Percentiles rank a stretch among this genome's conserved stretches.
Evolutionary conservation across 2,329 filamentous ascomycete species (phyloP).

Genomic region (Hypoxylon sp.): DNA sequence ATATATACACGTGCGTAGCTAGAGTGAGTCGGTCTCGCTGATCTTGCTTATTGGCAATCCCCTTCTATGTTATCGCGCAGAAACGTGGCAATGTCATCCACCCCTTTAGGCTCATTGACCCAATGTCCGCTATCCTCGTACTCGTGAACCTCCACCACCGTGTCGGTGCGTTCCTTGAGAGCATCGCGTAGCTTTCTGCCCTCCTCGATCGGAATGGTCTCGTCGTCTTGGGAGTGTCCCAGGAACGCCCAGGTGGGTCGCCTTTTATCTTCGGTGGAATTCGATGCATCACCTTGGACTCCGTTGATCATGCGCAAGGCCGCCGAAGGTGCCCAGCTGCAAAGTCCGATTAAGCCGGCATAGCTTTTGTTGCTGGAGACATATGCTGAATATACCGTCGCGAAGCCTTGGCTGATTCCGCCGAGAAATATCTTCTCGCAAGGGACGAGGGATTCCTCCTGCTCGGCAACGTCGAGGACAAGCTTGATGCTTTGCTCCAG

Average conservation of each 20-base stretch:
- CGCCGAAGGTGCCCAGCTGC: constrained; percentile 46
- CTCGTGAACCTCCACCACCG: constrained; percentile 45
- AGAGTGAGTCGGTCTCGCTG: too few relatives aligned
- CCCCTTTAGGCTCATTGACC: constrained; percentile 46
- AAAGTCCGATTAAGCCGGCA: constrained; percentile 48
- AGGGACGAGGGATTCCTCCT: constrained; percentile 43
- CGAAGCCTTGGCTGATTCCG: constrained; percentile 52
- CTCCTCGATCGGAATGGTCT: constrained; percentile 46
- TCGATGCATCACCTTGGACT: too few relatives aligned
- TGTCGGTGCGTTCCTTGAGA: constrained; percentile 18
- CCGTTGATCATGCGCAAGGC: too few relatives aligned
- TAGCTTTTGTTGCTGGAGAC: constrained; percentile 26
- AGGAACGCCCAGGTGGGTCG: constrained; percentile 46
- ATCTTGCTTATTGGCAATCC: too few relatives aligned
- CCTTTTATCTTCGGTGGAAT: too few relatives aligned
- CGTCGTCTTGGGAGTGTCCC: constrained; percentile 47
- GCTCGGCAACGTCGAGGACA: constrained; percentile 36
- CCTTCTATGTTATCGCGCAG: constrained; percentile 1
- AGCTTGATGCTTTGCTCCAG: constrained; percentile 41
- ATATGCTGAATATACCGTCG: constrained; percentile 40
- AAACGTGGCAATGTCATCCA: constrained; percentile 43
- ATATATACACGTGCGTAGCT: too few relatives aligned
- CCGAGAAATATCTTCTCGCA: constrained; percentile 47
- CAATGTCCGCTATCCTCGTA: constrained; percentile 41
- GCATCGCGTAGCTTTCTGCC: constrained; percentile 42